These are phyloP conservation scores for Metarhizium robertsii DNA, from an alignment of 2,329 filamentous ascomycete species.

Conservation along the genomic window DNA sequence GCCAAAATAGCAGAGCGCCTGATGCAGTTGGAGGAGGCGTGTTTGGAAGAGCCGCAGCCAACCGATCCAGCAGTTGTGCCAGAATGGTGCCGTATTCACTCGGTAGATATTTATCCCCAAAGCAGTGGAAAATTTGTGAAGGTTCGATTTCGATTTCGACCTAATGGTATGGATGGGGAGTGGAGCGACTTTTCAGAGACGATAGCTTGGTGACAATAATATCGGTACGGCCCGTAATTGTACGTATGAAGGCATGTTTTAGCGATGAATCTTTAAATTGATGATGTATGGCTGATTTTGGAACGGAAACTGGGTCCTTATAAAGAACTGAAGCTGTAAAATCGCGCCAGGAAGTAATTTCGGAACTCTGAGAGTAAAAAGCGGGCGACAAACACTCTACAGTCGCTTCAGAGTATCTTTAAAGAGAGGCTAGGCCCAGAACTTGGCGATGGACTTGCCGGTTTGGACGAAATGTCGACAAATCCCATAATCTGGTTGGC, in stretches of 20 bases:
- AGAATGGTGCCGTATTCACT: constrained; percentile 6
- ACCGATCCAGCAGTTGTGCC: constrained; percentile 1
- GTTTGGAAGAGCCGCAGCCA: neutral
- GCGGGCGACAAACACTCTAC: too few species aligned
- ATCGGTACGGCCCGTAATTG: neutral
- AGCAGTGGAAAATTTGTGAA: neutral
- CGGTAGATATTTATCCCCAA: constrained; percentile 1
- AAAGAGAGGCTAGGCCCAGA: too few species aligned
- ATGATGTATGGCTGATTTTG: too few species aligned
- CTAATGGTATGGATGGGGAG: constrained; percentile 4
- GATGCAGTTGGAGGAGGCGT: constrained; percentile 8
- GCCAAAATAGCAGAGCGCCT: constrained; percentile 7
- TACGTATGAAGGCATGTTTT: neutral
- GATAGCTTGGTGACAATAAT: neutral
- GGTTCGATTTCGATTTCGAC: neutral
- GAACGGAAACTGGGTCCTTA: too few species aligned
- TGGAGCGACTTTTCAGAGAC: constrained; percentile 3
- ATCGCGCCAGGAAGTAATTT: too few species aligned
- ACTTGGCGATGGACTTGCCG: too few species aligned
- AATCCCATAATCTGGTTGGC: too few species aligned
- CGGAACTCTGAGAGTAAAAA: too few species aligned
- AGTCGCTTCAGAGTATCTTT: too few species aligned
- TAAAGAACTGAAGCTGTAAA: too few species aligned
- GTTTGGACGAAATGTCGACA: too few species aligned
- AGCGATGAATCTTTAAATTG: neutral